Base-by-base conservation (phyloP, 164 flowering plant species). In the Sedum album region DNA sequence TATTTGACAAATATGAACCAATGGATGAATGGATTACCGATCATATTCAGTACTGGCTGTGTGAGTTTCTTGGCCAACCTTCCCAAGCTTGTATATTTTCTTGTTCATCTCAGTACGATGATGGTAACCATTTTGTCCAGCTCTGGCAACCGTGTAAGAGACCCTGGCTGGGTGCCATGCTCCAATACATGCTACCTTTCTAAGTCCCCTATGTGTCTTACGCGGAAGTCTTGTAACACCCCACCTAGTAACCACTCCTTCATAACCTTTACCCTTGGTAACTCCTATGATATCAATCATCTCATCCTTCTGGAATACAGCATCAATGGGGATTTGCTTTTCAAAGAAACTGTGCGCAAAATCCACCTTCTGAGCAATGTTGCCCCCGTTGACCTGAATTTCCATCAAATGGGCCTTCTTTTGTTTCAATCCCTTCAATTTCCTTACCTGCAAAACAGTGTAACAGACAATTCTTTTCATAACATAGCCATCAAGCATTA, bases 101-200 rank as follows among this genome's bases (percentile, higher is more conserved):
- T 87, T 87, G 76, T 87, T 87, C 89, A 87, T 70, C 75, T 87
- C 92, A 0, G 89, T 87, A 4, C 88, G 83, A 64, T 86, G 91
- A 70, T 86, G 91, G 75, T 86, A 86, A 26, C 89, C 89, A 70
- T 87, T 87, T 76, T 87, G 91, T 15, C 91, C 89, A 65, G 91
- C 91, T 69, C 89, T 78, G 49, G 91, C 89, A 70, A 87, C 91
- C 0, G 91, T 87, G 66, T 78, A 87, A 1, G 89, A 87, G 42
- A 87, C 91, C 68, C 91, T 76, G 38, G 91, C 89, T 0, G 91
- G 92, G 74, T 87, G 92, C 92, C 92, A 87, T 20, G 92, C 92
- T 67, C 92, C 92, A 69, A 87, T 84, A 76, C 92, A 87, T 1
- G 92, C 90, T 0, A 87, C 92, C 73, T 87, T 87, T 5, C 88